phyloP scores from a whole-genome alignment of 2,329 filamentous ascomycete species.

The Fusarium camptoceras region DNA sequence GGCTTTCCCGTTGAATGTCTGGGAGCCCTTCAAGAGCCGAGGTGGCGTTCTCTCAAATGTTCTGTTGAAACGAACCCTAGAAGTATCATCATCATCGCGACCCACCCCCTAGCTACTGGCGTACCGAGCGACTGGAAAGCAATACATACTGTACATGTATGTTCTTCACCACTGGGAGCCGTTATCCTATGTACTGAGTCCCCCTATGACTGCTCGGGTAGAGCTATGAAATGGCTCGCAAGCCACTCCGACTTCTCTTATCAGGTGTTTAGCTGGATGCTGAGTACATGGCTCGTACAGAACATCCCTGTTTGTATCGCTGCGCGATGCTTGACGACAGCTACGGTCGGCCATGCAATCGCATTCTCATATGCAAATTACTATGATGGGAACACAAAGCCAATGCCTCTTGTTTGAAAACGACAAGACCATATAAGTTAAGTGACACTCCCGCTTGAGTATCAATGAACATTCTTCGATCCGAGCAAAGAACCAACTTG shows the following conservation, averaged over 20 bases:
- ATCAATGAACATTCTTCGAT: background rate
- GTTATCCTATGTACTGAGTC: background rate
- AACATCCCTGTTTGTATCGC: constrained; percentile 24
- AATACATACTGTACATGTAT: constrained; percentile 1
- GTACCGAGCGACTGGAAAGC: constrained; percentile 33
- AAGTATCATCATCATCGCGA: constrained; percentile 37
- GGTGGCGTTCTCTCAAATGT: constrained; percentile 44
- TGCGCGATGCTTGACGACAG: constrained; percentile 31
- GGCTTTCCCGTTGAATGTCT: constrained; percentile 30
- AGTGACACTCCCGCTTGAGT: constrained; percentile 30
- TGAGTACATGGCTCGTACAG: constrained; percentile 38
- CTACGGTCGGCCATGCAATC: constrained; percentile 26
- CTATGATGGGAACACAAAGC: constrained; percentile 31
- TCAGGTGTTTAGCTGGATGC: constrained; percentile 8
- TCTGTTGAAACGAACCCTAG: constrained; percentile 43
- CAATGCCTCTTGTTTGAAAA: constrained; percentile 12
- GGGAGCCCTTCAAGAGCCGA: constrained; percentile 44
- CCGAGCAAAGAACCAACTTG: background rate
- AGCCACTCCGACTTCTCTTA: constrained; percentile 35
- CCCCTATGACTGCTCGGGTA: constrained; percentile 38
- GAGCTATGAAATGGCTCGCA: constrained; percentile 20
- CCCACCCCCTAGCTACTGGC: constrained; percentile 31
- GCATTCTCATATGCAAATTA: constrained; percentile 24
- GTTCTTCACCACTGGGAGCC: constrained; percentile 14
- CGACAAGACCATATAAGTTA: constrained; percentile 41